A percentile compares a stretch with the other conserved stretches of the same genome.
These are phyloP conservation scores for Kluyveromyces marxianus DNA, from an alignment of 1,139 yeast species.

Conservation along the genomic window DNA sequence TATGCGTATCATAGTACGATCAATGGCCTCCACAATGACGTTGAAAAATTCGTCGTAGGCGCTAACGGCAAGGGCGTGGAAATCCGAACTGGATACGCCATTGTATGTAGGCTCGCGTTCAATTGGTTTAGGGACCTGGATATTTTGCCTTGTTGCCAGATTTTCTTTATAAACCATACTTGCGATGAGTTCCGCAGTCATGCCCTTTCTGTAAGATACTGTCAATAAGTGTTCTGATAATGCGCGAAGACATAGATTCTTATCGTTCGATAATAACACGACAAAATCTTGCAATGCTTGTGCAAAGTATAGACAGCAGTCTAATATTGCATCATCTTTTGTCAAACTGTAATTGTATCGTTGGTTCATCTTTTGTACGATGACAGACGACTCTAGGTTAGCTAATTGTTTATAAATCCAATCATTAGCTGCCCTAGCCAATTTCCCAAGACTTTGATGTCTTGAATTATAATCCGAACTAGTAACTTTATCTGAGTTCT, in stretches of 20 bases:
- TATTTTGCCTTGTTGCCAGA: background rate
- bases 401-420: slow-evolving; percentile 71
- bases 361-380: slow-evolving; percentile 61
- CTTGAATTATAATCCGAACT: slow-evolving; percentile 1
- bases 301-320: slow-evolving; percentile 67
- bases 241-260: slow-evolving; percentile 74
- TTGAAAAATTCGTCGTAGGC: slow-evolving; percentile 38
- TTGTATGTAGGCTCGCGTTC: background rate
- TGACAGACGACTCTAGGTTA: slow-evolving; percentile 39
- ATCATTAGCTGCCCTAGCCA: slow-evolving; percentile 69
- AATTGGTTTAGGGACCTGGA: no score
- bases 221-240: slow-evolving; percentile 60
- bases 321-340: slow-evolving; percentile 80
- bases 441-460: slow-evolving; percentile 37
- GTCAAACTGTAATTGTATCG: slow-evolving; percentile 35
- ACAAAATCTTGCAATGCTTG: slow-evolving; percentile 41
- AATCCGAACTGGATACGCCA: background rate
- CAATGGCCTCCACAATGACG: slow-evolving; percentile 41
- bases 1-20: slow-evolving; percentile 44
- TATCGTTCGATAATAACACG: slow-evolving; percentile 70
- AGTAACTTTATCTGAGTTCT: slow-evolving; percentile 33
- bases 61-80: background rate
- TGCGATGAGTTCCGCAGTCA: slow-evolving; percentile 58
- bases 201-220: slow-evolving; percentile 50
- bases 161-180: slow-evolving; percentile 41